phyloP scores from a whole-genome alignment of 2,329 filamentous ascomycete genomes.

The Bipolaris cookei region DNA sequence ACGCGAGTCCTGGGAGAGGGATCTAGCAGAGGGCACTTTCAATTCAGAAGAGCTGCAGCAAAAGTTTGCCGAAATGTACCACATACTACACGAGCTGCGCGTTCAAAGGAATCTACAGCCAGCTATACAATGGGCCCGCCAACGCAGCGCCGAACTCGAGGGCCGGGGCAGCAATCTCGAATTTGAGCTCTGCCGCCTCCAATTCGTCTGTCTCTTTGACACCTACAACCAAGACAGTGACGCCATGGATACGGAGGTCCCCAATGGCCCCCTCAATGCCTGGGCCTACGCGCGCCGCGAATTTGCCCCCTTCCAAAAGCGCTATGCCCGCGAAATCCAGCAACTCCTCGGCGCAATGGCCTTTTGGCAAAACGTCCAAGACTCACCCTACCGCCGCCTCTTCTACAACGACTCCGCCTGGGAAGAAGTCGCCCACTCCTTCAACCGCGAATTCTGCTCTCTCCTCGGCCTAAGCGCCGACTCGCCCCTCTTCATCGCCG shows the following conservation, averaged over 20 bases:
- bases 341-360: constrained; percentile 82
- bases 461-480: constrained; percentile 87
- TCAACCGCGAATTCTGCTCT: constrained; percentile 93
- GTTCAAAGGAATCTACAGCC: constrained; percentile 73
- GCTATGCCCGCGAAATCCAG: constrained; percentile 80
- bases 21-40: constrained; percentile 62
- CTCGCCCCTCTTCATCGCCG: constrained; percentile 89
- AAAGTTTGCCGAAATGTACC: constrained; percentile 89
- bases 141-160: constrained; percentile 74
- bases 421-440: constrained; percentile 82
- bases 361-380: constrained; percentile 73
- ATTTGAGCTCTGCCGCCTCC: constrained; percentile 89
- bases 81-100: constrained; percentile 80
- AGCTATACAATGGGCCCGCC: constrained; percentile 84
- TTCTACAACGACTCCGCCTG: constrained; percentile 80
- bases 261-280: constrained; percentile 65
- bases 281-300: constrained; percentile 76
- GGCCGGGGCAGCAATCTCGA: constrained; percentile 88
- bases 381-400: constrained; percentile 78
- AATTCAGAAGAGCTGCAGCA: constrained; percentile 73
- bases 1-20: constrained; percentile 47
- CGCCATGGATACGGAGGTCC: constrained; percentile 50
- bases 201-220: constrained; percentile 86
- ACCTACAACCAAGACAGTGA: constrained; percentile 53
- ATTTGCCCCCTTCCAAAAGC: constrained; percentile 74